These are phyloP conservation scores for Diaporthe citri DNA, from an alignment of 2,329 filamentous ascomycete genomes.

Conservation along the genomic window DNA sequence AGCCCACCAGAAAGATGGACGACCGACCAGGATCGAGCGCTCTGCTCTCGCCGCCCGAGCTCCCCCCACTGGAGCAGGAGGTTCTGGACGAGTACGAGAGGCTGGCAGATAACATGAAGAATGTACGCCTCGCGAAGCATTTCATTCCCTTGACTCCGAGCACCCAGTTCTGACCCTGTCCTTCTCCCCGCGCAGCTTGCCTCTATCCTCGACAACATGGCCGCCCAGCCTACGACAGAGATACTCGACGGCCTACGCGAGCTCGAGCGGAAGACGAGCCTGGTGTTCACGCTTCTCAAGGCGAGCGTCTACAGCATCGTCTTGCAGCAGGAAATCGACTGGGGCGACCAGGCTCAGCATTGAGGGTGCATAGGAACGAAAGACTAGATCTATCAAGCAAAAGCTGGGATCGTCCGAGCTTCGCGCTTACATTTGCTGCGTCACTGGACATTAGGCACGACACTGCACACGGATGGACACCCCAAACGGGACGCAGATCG, in stretches of 20 bases:
- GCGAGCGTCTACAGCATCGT: conserved; percentile 99
- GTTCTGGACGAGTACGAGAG: conserved; percentile 94
- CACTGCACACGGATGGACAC: background rate
- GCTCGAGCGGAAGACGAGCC: conserved; percentile 91
- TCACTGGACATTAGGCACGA: background rate
- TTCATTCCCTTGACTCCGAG: background rate
- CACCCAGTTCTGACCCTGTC: background rate
- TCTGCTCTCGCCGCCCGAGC: conserved; percentile 63
- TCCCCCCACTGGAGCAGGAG: conserved; percentile 90
- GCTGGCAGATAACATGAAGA: conserved; percentile 90
- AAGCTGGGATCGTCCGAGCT: conserved; percentile 33
- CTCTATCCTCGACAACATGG: conserved; percentile 71
- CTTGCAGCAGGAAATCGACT: conserved; percentile 94
- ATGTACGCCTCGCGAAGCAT: conserved; percentile 63
- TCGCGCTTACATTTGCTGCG: background rate
- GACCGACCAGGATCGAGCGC: conserved; percentile 40
- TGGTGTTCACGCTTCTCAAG: conserved; percentile 96
- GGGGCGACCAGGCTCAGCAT: conserved; percentile 64
- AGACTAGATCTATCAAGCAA: conserved; percentile 42
- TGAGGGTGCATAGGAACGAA: conserved; percentile 50
- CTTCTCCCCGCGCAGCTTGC: conserved; percentile 63
- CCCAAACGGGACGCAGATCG: background rate
- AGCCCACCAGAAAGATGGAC: conserved; percentile 29
- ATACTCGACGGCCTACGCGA: conserved; percentile 89
- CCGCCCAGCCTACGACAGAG: conserved; percentile 79